A percentile compares a stretch with the other conserved stretches of the same genome.
Conservation (phyloP, 2,329 filamentous ascomycete genomes). For the Claviceps sp. region DNA sequence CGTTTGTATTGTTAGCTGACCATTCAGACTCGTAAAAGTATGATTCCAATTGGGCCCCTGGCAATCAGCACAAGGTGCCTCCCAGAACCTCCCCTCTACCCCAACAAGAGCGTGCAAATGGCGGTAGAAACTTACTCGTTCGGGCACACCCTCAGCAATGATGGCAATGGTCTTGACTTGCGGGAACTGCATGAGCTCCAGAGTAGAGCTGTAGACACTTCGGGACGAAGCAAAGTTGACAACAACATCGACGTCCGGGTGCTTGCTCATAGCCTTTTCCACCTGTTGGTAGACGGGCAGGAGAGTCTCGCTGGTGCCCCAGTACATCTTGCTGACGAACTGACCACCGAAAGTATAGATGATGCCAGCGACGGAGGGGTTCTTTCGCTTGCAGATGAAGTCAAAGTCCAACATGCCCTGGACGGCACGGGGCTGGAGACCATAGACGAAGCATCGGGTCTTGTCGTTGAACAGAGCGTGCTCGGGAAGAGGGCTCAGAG, state of each 20-base stretch:
- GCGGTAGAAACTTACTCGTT: conserved; percentile 55
- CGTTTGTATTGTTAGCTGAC: not conserved
- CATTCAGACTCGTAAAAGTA: not conserved
- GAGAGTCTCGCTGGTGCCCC: conserved; percentile 98
- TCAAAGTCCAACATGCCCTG: conserved; percentile 97
- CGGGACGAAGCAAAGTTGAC: conserved; percentile 99
- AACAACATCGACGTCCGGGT: conserved; percentile 90
- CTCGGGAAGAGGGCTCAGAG: conserved; percentile 72
- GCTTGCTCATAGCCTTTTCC: conserved; percentile 86
- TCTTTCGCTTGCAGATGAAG: conserved; percentile 99
- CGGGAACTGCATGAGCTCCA: conserved; percentile 94
- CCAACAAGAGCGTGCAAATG: not conserved
- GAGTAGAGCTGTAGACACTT: conserved; percentile 95
- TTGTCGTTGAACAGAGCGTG: conserved; percentile 97
- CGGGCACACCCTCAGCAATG: conserved; percentile 97
- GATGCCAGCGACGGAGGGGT: conserved; percentile 93
- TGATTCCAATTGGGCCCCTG: too few species aligned
- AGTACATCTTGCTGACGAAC: conserved; percentile 99
- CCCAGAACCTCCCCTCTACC: not conserved
- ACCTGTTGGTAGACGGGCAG: conserved; percentile 96
- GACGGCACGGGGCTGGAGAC: conserved; percentile 87
- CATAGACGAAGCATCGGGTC: conserved; percentile 99
- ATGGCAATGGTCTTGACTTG: conserved; percentile 99
- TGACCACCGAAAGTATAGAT: conserved; percentile 99
- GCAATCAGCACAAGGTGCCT: not conserved